Base-by-base conservation (phyloP, 23 red algal species). In the Cyanidiococcus yangmingshanensis region DNA sequence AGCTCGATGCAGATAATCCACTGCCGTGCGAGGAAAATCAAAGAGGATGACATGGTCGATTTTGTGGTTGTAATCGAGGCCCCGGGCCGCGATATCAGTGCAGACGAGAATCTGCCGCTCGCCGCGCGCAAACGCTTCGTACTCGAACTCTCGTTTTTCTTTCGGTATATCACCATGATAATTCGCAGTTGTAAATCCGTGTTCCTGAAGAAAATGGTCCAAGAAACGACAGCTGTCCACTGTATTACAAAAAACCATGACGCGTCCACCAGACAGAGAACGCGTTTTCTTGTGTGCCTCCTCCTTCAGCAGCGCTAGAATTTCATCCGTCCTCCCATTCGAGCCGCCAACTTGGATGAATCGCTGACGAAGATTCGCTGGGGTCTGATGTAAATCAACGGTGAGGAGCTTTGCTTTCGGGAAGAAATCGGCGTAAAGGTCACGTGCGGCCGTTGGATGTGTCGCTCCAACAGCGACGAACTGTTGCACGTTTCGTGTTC, bases 1-100 rank as follows among this genome's bases (percentile, higher is more conserved):
- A 2, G 91, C 91, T 26, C 91, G 86, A 77, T 95, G 91, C 27
- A 95, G 39, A 68, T 95, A 95, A 27, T 95, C 91, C 17, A 95
- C 82, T 7, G 87, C 86, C 0, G 75, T 76, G 37, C 71, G 39
- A 29, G 91, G 91, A 75, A 89, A 95, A 79, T 95, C 91, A 77
- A 95, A 95, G 41, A 90, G 33, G 21, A 95, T 75, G 30, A 95
- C 85, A 40, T 90, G 87, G 21, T 89, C 87, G 24, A 95, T 77
- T 27, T 32, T 68, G 18, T 86, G 57, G 45, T 95, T 76, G 63
- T 71, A 71, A 59, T 95, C 91, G 50, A 95, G 75, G 0, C 91
- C 91, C 57, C 91, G 59, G 0, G 86, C 85, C n/a, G 83, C 91
- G 51, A 95, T 82, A 41, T 95, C 91, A 30, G 91, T 95, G 37